These are phyloP conservation scores for Tolypocladium tropicale DNA, from an alignment of 2,329 filamentous ascomycete genomes.

Conservation along the genomic window DNA sequence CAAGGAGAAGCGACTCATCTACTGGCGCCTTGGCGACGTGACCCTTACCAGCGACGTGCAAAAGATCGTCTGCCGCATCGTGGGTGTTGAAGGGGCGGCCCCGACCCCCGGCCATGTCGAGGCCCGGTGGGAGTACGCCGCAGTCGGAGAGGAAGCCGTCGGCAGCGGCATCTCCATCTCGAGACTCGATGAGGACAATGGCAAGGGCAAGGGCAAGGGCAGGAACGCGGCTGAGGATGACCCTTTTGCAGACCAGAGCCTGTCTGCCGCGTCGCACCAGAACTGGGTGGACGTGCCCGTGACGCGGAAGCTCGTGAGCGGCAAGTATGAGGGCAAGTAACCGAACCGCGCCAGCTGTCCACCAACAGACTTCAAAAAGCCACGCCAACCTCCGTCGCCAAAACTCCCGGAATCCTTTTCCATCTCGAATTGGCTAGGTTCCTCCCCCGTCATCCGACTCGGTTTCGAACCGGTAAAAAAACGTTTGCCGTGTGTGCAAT, in stretches of 20 bases:
- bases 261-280: constrained; percentile 12
- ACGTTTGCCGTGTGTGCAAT: too few relatives aligned
- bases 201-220: constrained; percentile 35
- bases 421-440: too few relatives aligned
- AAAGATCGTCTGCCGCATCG: constrained; percentile 76
- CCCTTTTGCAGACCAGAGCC: constrained; percentile 53
- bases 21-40: constrained; percentile 73
- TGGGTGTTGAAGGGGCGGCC: constrained; percentile 58
- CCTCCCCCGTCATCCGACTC: background rate
- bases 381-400: background rate
- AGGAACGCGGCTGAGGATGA: constrained; percentile 37
- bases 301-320: constrained; percentile 58
- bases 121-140: constrained; percentile 62
- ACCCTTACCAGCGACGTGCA: constrained; percentile 54
- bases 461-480: too few relatives aligned
- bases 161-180: constrained; percentile 57
- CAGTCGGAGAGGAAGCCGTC: constrained; percentile 30
- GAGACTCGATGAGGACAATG: constrained; percentile 36
- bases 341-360: background rate
- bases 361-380: too few relatives aligned
- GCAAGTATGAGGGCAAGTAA: constrained; percentile 56
- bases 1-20: constrained; percentile 65
- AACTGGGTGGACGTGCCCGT: constrained; percentile 59
- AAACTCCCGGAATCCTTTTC: too few relatives aligned
- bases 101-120: constrained; percentile 70